Evolutionary conservation across 805 yeast genomes (phyloP), one percentile per base, ranked within the genome.

Genomic region (Kodamaea kaohsiungensis): DNA sequence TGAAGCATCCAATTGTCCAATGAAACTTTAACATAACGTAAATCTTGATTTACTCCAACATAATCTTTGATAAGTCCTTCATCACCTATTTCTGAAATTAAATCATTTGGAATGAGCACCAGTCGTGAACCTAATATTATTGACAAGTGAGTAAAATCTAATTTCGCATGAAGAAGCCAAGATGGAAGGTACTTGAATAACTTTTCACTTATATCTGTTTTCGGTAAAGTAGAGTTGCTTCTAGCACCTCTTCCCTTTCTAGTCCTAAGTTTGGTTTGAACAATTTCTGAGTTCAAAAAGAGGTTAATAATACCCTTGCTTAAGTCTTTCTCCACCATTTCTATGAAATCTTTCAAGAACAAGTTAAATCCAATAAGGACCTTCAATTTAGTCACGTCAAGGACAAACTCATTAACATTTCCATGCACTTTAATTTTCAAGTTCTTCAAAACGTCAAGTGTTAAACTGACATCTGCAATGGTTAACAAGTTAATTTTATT

Each of bases 51-150:
- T 10, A 59, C 55, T 18, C 62, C 56, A 49, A 56, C 43, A 49
- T 61, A 46, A 56, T 68, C 66, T 15, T 58, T 46, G 37, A 56
- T 47, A 43, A 60, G 53, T 46, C 57, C 57, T 25, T 56, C 55
- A 8, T 55, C 64, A 10, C 47, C 38, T 27, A 55, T 43, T n/a
- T 53, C 35, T 19, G 61, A 46, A 12, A 66, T 45, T 22, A 57
- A 48, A 5, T 65, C 63, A 13, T 56, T 47, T 18, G 71, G 74
- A 7, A 75, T 68, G 38, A 76, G 61, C 1, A 75, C 70, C 7
- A 79, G 75, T 17, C 78, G 60, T 1, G 79, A 72, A 0, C 79
- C 79, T 10, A 76, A 49, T 30, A 57, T 52, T 3, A 76, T 40
- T 8, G 57, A 57, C 19, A 63, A 39, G 4, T 57, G 52, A n/a